A percentile compares a stretch with the other conserved stretches of the same genome.
phyloP scores from a whole-genome alignment of 2,329 filamentous ascomycete genomes.

The Hypomyces rosellus region DNA sequence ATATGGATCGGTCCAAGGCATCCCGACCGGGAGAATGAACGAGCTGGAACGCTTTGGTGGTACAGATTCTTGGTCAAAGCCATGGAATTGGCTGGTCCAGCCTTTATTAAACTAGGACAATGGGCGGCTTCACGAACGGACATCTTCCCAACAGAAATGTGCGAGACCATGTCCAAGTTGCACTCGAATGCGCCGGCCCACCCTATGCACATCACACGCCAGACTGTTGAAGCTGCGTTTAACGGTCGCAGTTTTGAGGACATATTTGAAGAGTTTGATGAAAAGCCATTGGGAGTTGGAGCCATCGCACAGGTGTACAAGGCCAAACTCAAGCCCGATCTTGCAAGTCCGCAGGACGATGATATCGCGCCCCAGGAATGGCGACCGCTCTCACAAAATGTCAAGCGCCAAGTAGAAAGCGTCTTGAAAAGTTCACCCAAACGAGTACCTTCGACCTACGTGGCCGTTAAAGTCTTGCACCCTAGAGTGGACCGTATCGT shows the following conservation, averaged over 20 bases:
- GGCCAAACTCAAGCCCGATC: conserved; percentile 76
- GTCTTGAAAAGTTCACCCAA: conserved; percentile 82
- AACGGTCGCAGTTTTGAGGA: conserved; percentile 73
- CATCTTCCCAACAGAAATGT: conserved; percentile 92
- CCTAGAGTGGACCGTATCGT: conserved; percentile 86
- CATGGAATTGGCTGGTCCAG: conserved; percentile 91
- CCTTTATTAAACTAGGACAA: conserved; percentile 98
- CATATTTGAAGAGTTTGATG: conserved; percentile 94
- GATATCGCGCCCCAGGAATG: conserved; percentile 36
- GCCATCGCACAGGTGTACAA: conserved; percentile 98
- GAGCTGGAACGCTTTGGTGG: conserved; percentile 86
- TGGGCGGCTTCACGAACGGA: conserved; percentile 96
- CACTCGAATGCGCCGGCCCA: conserved; percentile 94
- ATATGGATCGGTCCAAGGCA: conserved; percentile 71
- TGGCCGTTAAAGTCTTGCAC: conserved; percentile 93
- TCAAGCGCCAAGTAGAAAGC: conserved; percentile 76
- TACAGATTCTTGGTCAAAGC: conserved; percentile 78
- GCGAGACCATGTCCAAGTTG: conserved; percentile 84
- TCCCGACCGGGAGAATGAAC: conserved; percentile 62
- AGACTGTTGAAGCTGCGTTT: conserved; percentile 76
- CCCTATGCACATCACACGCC: conserved; percentile 71
- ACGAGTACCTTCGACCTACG: conserved; percentile 81
- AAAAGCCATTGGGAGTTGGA: conserved; percentile 82
- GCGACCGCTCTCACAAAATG: conserved; percentile 56
- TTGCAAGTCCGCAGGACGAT: conserved; percentile 58